A percentile compares a stretch with the other conserved stretches of the same genome.
Conservation (phyloP, 768 basidiomycete genomes). For the Lactarius evosmus region DNA sequence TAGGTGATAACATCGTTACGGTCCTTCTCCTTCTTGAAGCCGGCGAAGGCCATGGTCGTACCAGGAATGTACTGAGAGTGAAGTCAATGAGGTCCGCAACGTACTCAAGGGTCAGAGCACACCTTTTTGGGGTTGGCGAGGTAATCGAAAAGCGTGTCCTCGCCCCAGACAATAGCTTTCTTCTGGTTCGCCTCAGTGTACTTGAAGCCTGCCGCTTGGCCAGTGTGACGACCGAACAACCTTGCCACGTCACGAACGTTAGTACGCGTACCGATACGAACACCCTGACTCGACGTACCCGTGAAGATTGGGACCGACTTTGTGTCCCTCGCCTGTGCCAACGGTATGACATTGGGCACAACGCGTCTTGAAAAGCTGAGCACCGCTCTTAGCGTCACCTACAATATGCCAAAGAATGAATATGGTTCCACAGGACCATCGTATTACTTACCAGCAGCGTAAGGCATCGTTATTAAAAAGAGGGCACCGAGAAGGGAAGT, state of each 20-base stretch:
- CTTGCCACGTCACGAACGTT: conserved; percentile 38
- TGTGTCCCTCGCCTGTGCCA: conserved; percentile 71
- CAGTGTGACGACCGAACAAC: conserved; percentile 81
- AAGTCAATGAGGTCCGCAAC: not conserved
- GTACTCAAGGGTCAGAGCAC: conserved; percentile 28
- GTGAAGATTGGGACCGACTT: conserved; percentile 94
- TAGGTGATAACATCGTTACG: conserved; percentile 89
- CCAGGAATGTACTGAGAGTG: conserved; percentile 79
- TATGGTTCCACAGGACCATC: not conserved
- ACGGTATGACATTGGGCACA: conserved; percentile 94
- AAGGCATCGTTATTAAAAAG: conserved; percentile 40
- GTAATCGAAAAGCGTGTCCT: conserved; percentile 91
- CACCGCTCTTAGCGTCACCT: conserved; percentile 91
- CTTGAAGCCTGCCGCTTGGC: conserved; percentile 79
- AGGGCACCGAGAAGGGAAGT: conserved; percentile 6
- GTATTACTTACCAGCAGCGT: conserved; percentile 40
- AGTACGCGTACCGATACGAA: not conserved
- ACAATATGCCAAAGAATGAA: not conserved
- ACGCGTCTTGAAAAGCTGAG: conserved; percentile 93
- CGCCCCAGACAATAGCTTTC: conserved; percentile 87
- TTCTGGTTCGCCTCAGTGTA: conserved; percentile 95
- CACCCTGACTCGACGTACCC: conserved; percentile 52
- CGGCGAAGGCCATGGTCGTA: conserved; percentile 98
- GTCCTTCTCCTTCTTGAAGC: conserved; percentile 98
- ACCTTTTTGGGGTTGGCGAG: conserved; percentile 98